phyloP scores from a whole-genome alignment of 202 grass and related monocot genomes.

The Panicum hallii region DNA sequence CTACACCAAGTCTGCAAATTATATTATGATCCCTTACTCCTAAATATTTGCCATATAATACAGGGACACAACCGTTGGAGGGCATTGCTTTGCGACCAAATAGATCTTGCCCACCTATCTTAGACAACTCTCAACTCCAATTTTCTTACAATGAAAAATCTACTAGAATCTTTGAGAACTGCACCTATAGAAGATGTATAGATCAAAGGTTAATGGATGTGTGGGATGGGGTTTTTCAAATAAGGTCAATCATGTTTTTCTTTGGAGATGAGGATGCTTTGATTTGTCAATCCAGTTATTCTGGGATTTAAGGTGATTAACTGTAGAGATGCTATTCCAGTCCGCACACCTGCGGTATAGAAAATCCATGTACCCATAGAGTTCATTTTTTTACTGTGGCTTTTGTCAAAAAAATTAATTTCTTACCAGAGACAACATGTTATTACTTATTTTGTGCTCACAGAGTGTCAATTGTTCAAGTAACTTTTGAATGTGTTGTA shows the following conservation, averaged over 20 bases:
- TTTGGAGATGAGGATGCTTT: neutral
- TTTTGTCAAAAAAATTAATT: neutral
- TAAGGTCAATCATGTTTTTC: neutral
- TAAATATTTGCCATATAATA: too few species aligned
- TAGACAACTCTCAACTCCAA: neutral
- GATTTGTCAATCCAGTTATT: neutral
- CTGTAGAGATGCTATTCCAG: neutral
- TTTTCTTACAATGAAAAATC: neutral
- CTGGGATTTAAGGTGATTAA: neutral
- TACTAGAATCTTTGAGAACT: neutral
- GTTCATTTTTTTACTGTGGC: neutral
- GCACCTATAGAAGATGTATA: neutral
- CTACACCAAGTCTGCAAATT: neutral
- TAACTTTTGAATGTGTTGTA: too few species aligned
- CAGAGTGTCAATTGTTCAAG: too few species aligned
- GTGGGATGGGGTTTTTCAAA: neutral
- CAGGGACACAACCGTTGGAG: neutral
- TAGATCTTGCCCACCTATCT: neutral
- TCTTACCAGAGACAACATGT: neutral
- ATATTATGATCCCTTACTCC: too few species aligned
- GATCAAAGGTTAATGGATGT: neutral
- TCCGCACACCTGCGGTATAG: neutral
- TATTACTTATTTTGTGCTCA: neutral
- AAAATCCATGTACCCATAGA: neutral
- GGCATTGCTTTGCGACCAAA: neutral